Percentiles rank a stretch among this genome's conserved stretches.
These are phyloP conservation scores for Solanum medicagineum DNA, from an alignment of 257 asterid genomes.

Conservation along the genomic window DNA sequence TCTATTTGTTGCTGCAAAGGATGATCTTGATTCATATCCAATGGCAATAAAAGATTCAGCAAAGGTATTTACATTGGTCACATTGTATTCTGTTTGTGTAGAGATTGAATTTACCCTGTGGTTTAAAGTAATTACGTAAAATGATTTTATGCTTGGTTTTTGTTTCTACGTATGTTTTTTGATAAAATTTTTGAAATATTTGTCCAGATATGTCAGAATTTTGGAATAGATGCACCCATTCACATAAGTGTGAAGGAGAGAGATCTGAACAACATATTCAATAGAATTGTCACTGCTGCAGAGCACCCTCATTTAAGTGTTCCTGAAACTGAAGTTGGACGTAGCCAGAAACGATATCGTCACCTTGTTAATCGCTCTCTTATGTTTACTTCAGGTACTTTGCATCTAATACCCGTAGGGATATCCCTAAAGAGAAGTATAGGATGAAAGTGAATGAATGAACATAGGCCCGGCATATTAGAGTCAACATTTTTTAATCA, in stretches of 20 bases:
- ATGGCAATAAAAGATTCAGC: conserved; percentile 55
- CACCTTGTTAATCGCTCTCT: conserved; percentile 53
- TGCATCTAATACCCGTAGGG: not conserved
- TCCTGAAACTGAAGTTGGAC: conserved; percentile 85
- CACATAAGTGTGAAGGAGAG: conserved; percentile 75
- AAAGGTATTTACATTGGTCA: conserved; percentile 31
- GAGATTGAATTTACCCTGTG: not conserved
- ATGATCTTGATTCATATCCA: conserved; percentile 56
- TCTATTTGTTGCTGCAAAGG: conserved; percentile 85
- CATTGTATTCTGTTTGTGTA: not conserved
- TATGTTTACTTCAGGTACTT: conserved; percentile 64
- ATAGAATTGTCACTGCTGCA: conserved; percentile 70
- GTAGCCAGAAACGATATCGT: conserved; percentile 49
- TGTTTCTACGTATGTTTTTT: not conserved
- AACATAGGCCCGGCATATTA: not conserved
- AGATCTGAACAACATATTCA: conserved; percentile 65
- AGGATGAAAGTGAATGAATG: not conserved
- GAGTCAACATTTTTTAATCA: not conserved
- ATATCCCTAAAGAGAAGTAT: not conserved
- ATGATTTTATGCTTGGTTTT: not conserved
- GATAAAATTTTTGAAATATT: not conserved
- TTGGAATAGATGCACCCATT: conserved; percentile 83
- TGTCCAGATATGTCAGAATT: conserved; percentile 64
- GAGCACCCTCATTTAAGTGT: conserved; percentile 75
- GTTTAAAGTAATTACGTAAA: not conserved